phyloP scores from a whole-genome alignment of 768 basidiomycete genomes.

The Boletus reticuloceps region DNA sequence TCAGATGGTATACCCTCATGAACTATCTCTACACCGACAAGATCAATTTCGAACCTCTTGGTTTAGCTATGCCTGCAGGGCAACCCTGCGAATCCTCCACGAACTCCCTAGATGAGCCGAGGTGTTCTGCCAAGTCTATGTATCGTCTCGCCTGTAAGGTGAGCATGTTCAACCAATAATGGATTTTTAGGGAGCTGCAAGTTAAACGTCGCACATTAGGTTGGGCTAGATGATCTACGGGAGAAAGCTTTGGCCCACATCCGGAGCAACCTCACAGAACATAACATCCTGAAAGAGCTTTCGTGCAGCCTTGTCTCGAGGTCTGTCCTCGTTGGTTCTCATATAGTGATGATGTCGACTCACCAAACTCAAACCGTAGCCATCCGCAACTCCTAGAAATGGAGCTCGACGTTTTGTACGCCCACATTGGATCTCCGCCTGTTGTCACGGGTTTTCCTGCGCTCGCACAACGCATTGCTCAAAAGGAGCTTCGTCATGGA shows the following conservation, averaged over 20 bases:
- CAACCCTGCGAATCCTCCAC: background rate
- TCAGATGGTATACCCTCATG: constrained; percentile 25
- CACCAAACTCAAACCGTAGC: background rate
- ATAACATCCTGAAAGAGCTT: constrained; percentile 26
- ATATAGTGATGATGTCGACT: background rate
- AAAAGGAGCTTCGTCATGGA: constrained; percentile 20
- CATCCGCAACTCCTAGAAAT: constrained; percentile 18
- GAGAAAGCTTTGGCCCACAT: constrained; percentile 20
- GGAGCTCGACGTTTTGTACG: constrained; percentile 23
- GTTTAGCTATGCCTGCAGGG: constrained; percentile 9
- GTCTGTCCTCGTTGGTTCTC: constrained; percentile 4
- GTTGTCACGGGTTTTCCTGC: constrained; percentile 12
- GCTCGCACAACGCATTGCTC: constrained; percentile 14
- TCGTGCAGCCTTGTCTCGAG: constrained; percentile 15
- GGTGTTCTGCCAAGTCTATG: constrained; percentile 45
- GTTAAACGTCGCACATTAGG: constrained; percentile 1
- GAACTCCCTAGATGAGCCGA: background rate
- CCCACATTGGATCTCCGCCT: constrained; percentile 9
- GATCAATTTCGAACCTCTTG: constrained; percentile 32
- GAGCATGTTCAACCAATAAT: background rate
- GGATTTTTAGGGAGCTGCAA: background rate
- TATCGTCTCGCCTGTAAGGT: constrained; percentile 43
- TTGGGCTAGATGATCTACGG: constrained; percentile 18
- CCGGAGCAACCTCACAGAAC: constrained; percentile 13
- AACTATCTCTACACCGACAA: constrained; percentile 40